Conservation (phyloP, 78 protist genomes). For the Planoprotostelium fungivorum region DNA sequence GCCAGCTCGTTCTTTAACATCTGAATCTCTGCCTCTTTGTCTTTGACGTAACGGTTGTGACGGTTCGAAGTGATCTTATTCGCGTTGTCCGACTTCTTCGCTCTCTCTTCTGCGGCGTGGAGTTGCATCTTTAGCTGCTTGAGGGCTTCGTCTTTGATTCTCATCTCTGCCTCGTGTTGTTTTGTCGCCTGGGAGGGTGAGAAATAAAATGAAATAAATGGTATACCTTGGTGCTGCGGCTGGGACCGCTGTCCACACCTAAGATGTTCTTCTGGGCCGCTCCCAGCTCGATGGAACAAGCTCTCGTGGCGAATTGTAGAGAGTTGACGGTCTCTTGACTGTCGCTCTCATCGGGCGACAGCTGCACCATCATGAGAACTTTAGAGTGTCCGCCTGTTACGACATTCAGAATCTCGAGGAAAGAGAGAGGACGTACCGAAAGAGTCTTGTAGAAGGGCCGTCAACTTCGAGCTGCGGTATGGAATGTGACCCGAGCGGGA, state of each 20-base stretch:
- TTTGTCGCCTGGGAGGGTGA: background rate
- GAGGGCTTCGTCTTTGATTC: background rate
- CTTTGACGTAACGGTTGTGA: background rate
- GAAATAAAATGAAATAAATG: background rate
- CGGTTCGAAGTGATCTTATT: background rate
- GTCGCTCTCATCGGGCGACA: background rate
- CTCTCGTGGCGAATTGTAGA: background rate
- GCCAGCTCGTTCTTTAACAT: background rate
- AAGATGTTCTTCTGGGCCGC: background rate
- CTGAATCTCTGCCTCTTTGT: background rate
- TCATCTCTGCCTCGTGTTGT: background rate
- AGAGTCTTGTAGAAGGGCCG: background rate
- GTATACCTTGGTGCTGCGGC: background rate
- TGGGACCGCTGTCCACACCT: background rate
- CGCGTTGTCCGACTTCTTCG: background rate
- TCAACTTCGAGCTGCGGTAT: background rate
- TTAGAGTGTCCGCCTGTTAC: background rate
- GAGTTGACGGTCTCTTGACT: background rate
- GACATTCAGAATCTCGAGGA: background rate
- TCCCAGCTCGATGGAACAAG: background rate
- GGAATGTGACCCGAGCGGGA: background rate
- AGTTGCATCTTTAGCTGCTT: background rate
- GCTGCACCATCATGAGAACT: background rate
- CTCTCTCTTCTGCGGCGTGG: background rate
- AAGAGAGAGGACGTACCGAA: background rate